Conservation (phyloP, 1,284 basidiomycete species). For the Grifola frondosa region DNA sequence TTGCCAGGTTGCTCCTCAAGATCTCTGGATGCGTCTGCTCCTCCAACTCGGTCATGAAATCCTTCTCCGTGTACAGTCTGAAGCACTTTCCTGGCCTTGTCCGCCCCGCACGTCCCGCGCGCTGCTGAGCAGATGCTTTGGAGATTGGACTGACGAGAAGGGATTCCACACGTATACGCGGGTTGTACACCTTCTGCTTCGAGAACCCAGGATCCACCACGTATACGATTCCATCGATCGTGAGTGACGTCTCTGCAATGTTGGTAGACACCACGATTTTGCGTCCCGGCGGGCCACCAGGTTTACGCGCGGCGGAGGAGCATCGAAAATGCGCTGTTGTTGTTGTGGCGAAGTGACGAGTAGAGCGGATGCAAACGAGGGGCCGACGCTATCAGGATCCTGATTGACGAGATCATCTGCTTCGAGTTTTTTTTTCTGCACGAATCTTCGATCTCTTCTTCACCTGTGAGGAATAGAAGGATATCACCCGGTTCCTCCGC, state of each 20-base stretch:
- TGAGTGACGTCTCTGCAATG: constrained; percentile 97
- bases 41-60: constrained; percentile 94
- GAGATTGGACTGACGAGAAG: constrained; percentile 94
- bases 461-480: constrained; percentile 93
- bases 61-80: constrained; percentile 94
- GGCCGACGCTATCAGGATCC: constrained; percentile 79
- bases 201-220: constrained; percentile 98
- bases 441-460: constrained; percentile 98
- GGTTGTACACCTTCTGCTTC: constrained; percentile 97
- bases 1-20: constrained; percentile 87
- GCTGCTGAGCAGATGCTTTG: constrained; percentile 94
- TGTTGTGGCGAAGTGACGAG: constrained; percentile 70
- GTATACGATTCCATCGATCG: constrained; percentile 98
- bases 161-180: constrained; percentile 93
- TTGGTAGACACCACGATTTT: constrained; percentile 97
- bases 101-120: constrained; percentile 94
- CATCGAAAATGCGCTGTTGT: constrained; percentile 94
- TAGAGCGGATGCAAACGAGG: constrained; percentile 93
- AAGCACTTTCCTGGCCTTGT: constrained; percentile 98
- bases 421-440: constrained; percentile 89
- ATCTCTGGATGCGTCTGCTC: constrained; percentile 98
- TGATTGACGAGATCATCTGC: constrained; percentile 77
- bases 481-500: constrained; percentile 95
- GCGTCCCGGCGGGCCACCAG: constrained; percentile 80
- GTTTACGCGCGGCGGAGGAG: constrained; percentile 62